These are phyloP conservation scores for Raddia guianensis DNA, from an alignment of 176 grass and related monocot genomes.

Conservation along the genomic window DNA sequence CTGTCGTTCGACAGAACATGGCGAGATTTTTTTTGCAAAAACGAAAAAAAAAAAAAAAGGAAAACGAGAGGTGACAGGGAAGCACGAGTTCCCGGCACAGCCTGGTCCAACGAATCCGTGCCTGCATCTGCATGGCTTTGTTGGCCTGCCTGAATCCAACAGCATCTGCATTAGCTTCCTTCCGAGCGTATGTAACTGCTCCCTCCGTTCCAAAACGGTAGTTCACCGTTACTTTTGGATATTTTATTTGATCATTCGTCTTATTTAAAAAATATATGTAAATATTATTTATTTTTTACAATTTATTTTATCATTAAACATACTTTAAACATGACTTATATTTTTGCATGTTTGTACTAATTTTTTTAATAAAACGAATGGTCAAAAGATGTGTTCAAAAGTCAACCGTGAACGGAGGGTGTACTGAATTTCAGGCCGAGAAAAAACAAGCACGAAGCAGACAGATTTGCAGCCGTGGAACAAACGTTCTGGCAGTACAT, in stretches of 20 bases:
- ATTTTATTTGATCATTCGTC: too few species aligned
- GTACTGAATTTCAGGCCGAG: not conserved
- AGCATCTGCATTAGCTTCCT: not conserved
- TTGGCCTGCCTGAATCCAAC: not conserved
- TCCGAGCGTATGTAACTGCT: not conserved
- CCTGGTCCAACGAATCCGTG: conserved; percentile 23
- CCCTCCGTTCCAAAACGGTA: too few species aligned
- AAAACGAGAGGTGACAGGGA: not conserved
- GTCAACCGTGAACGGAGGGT: too few species aligned
- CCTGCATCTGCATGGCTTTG: not conserved
- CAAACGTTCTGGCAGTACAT: not conserved
- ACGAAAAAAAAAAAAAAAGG: not conserved
- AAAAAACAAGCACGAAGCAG: not conserved
- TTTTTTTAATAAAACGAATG: too few species aligned
- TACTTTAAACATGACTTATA: too few species aligned
- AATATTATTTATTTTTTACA: too few species aligned
- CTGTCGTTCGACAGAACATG: not conserved
- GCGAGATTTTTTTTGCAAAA: too few species aligned
- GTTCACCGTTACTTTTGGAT: too few species aligned
- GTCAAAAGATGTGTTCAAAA: too few species aligned
- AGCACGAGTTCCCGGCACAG: conserved; percentile 10
- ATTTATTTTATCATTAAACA: too few species aligned
- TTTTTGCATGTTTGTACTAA: too few species aligned
- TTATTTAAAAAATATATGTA: too few species aligned
- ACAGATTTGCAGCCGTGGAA: not conserved